Conservation (phyloP, 2,329 filamentous ascomycete species). For the Dactylella cylindrospora region DNA sequence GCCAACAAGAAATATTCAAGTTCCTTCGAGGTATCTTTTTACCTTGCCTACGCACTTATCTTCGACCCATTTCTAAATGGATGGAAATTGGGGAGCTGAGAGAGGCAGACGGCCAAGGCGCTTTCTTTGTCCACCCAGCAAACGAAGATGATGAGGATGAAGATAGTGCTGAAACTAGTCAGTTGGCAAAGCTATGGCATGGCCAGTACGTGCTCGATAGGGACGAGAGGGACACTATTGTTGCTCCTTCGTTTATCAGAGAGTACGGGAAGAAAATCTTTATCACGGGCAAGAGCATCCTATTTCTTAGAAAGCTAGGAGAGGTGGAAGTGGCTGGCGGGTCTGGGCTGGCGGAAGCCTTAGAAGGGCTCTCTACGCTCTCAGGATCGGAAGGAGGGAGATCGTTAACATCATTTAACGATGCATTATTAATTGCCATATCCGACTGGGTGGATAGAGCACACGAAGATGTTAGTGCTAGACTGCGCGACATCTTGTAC, state of each 20-base stretch:
- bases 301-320: constrained; percentile 75
- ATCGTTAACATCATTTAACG: constrained; percentile 64
- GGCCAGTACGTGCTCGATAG: constrained; percentile 69
- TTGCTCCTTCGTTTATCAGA: constrained; percentile 74
- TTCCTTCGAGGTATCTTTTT: constrained; percentile 72
- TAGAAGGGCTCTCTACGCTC: constrained; percentile 57
- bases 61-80: constrained; percentile 78
- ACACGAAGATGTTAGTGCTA: constrained; percentile 67
- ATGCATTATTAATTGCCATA: constrained; percentile 72
- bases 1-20: constrained; percentile 63
- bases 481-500: constrained; percentile 68
- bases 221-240: constrained; percentile 62
- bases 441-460: constrained; percentile 75
- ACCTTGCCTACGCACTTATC: constrained; percentile 77
- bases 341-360: constrained; percentile 50
- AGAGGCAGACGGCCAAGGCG: constrained; percentile 60
- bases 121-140: constrained; percentile 68
- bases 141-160: constrained; percentile 39
- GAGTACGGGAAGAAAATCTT: constrained; percentile 72
- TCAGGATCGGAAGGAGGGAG: constrained; percentile 54
- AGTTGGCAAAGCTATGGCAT: constrained; percentile 71
- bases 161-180: constrained; percentile 51
- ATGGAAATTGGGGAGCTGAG: constrained; percentile 74
- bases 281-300: constrained; percentile 81
- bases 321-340: constrained; percentile 53